phyloP scores from a whole-genome alignment of 495 filamentous ascomycete genomes.

The Bacidia gigantensis region DNA sequence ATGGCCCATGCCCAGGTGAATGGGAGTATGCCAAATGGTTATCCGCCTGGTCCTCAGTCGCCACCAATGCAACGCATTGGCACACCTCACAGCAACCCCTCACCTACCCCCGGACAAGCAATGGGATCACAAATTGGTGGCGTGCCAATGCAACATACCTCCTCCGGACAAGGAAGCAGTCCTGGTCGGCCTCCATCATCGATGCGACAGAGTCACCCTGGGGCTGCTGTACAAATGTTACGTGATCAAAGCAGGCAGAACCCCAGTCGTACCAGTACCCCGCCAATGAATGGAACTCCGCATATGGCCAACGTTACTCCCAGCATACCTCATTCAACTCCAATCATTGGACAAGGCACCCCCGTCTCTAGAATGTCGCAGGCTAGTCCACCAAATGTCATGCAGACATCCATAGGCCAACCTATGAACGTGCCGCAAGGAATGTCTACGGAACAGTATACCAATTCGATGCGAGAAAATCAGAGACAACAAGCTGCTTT shows the following conservation, averaged over 20 bases:
- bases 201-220: slow-evolving; percentile 54
- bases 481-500: slow-evolving; percentile 17
- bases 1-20: slow-evolving; percentile 11
- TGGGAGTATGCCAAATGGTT: slow-evolving; percentile 22
- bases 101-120: slow-evolving; percentile 51
- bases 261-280: slow-evolving; percentile 57
- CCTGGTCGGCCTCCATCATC: slow-evolving; percentile 67
- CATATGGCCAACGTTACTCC: slow-evolving; percentile 61
- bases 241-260: slow-evolving; percentile 65
- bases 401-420: slow-evolving; percentile 43
- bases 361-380: slow-evolving; percentile 43
- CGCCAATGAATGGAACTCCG: slow-evolving; percentile 70
- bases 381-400: slow-evolving; percentile 52
- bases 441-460: slow-evolving; percentile 26
- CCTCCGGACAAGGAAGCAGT: slow-evolving; percentile 59
- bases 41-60: slow-evolving; percentile 55
- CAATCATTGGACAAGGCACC: slow-evolving; percentile 34
- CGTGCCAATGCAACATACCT: slow-evolving; percentile 66
- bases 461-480: slow-evolving; percentile 28
- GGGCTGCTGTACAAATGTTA: slow-evolving; percentile 51
- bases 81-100: slow-evolving; percentile 66
- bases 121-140: slow-evolving; percentile 32
- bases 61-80: slow-evolving; percentile 69
- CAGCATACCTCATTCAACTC: slow-evolving; percentile 53
- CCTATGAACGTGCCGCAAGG: slow-evolving; percentile 31